Conservation (phyloP, 345 rosid genomes). For the Hirschfeldia incana region DNA sequence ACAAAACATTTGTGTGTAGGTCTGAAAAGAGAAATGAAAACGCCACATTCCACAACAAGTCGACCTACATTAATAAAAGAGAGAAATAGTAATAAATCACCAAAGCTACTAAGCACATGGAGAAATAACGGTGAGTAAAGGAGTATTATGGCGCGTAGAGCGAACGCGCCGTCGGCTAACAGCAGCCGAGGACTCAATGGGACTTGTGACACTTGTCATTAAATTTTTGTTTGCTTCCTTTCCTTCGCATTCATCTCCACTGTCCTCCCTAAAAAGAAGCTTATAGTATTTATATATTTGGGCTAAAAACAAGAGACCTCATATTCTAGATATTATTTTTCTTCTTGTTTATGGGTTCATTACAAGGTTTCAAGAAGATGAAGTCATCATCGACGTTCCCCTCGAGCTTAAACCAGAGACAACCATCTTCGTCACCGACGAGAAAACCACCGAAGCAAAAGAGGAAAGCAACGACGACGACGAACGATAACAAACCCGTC, state of each 20-base stretch:
- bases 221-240: conserved; percentile 27
- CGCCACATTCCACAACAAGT: background rate
- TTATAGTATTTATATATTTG: background rate
- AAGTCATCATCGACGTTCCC: conserved; percentile 33
- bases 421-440: conserved; percentile 21
- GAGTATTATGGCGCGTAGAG: background rate
- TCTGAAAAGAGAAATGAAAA: background rate
- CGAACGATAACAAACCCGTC: conserved; percentile 32
- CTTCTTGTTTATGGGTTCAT: background rate
- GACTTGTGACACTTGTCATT: background rate
- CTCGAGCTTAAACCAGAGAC: conserved; percentile 17
- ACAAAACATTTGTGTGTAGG: background rate
- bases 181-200: background rate
- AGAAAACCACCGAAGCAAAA: conserved; percentile 26
- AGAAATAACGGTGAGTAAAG: background rate
- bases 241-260: conserved; percentile 3
- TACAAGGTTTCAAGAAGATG: conserved; percentile 20
- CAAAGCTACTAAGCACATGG: background rate
- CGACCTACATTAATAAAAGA: background rate
- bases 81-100: background rate
- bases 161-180: conserved; percentile 28
- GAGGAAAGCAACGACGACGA: conserved; percentile 29
- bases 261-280: conserved; percentile 18
- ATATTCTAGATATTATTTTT: background rate
- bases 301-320: conserved; percentile 4